These are phyloP conservation scores for Echinochloa phyllopogon DNA, from an alignment of 176 grass and related monocot genomes.

Conservation along the genomic window DNA sequence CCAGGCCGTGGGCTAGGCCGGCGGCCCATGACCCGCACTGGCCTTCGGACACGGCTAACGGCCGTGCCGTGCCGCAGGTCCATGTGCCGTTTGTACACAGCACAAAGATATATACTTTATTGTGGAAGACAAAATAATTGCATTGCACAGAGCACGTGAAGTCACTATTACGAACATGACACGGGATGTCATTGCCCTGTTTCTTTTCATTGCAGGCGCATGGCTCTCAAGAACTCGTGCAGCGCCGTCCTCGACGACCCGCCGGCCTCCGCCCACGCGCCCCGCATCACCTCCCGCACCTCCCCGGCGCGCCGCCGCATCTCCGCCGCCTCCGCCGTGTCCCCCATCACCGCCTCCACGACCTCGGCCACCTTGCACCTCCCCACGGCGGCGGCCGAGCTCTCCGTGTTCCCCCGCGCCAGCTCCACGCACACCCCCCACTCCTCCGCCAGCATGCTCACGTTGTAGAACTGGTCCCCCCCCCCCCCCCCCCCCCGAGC, in stretches of 20 bases:
- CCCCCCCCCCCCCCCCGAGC: constrained; percentile 24
- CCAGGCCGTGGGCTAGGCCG: too few species aligned
- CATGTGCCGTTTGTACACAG: too few species aligned
- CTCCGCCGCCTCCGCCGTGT: background rate
- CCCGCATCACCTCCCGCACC: background rate
- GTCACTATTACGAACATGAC: too few species aligned
- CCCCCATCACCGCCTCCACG: constrained; percentile 27
- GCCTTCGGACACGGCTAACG: too few species aligned
- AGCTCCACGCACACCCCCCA: constrained; percentile 46
- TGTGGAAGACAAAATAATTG: too few species aligned
- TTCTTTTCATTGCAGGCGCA: background rate
- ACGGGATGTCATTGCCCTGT: too few species aligned
- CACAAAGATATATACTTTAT: too few species aligned
- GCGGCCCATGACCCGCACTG: too few species aligned
- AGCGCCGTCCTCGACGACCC: constrained; percentile 21
- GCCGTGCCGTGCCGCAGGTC: too few species aligned
- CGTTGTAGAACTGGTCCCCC: constrained; percentile 57
- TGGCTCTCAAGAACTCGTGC: background rate
- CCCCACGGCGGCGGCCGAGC: background rate
- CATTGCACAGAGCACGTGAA: too few species aligned
- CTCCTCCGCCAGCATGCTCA: constrained; percentile 28
- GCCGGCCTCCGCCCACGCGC: background rate
- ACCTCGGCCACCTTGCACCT: constrained; percentile 12
- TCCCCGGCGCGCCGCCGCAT: constrained; percentile 20
- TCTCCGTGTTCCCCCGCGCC: constrained; percentile 35